phyloP scores from a whole-genome alignment of 2,329 filamentous ascomycete genomes.

The Aspergillus calidoustus region DNA sequence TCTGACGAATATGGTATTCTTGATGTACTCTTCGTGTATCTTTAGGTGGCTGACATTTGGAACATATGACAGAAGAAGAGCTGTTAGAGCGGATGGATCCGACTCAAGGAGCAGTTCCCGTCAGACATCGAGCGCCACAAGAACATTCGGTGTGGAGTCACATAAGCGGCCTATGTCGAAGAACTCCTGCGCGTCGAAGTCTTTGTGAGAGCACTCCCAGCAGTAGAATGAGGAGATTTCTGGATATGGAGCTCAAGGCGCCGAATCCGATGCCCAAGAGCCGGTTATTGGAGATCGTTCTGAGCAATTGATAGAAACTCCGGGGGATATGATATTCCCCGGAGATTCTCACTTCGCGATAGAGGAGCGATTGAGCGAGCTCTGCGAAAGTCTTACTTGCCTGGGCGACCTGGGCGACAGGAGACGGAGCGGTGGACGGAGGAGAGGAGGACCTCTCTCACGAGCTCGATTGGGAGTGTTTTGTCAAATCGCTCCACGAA shows the following conservation, averaged over 20 bases:
- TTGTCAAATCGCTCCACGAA: background rate
- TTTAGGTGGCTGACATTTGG: background rate
- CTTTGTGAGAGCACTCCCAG: no score
- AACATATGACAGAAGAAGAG: background rate
- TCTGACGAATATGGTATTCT: background rate
- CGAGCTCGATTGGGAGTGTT: background rate
- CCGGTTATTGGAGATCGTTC: background rate
- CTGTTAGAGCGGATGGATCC: background rate
- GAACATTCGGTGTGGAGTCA: no score
- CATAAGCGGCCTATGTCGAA: background rate
- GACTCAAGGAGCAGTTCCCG: no score
- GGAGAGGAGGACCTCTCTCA: background rate
- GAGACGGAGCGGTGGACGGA: background rate
- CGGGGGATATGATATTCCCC: background rate
- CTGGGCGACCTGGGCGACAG: background rate
- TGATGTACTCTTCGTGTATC: background rate
- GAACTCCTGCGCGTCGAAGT: background rate
- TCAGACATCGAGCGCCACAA: no score
- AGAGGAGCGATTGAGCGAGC: background rate
- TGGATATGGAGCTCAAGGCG: background rate
- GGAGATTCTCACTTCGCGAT: background rate
- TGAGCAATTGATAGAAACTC: background rate
- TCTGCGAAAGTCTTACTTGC: background rate
- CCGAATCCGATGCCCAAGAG: background rate
- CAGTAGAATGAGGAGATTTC: no score